Base-by-base conservation (phyloP, 1,139 yeast species). In the Debaryomyces subglobosus region DNA sequence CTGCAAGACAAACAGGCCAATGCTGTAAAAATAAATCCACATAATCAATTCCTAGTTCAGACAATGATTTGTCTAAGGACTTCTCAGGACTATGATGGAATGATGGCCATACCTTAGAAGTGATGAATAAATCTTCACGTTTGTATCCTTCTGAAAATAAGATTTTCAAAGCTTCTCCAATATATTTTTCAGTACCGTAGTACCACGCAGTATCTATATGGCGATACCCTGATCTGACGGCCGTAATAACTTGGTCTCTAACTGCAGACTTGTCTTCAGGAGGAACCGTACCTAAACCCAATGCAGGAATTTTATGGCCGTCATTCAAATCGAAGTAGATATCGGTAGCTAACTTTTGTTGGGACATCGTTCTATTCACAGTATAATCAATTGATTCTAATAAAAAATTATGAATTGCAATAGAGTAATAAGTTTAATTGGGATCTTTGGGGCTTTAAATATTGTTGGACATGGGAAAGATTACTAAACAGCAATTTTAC, bases 101-200 rank as follows among this genome's bases (percentile, higher is more conserved):
- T 10, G 75, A 69, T 3, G 76, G 69, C 86, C 87, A 82, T 4
- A 82, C 84, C 59, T 83, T 83, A 4, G 86, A 78, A 5, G 87
- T 83, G 53, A 83, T 71, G 58, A 81, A 82, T 9, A 83, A 50
- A 36, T 82, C 87, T 52, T 81, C 84, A 52, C 88, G 72, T 52
- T 72, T 80, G 10, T 68, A 68, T 0, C 82, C 83, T 48, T 72
- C 76, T 3, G 66, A 75, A 52, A 81, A 69, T 45, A 77, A 62
- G 53, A 78, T 79, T 54, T 74, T 69, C 46, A 81, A 60, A 1
- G 81, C 85, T 53, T 75, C 68, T 2, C 85, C 85, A 36, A 81
- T 64, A 48, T 64, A 72, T 46, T 70, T 67, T 55, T 81, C 85
- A 5, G 78, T 70, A 0, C 82, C 81, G 58, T 81, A 81, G 49